Conservation (phyloP, 2,329 filamentous ascomycete genomes). For the Microcyclospora pomicola region DNA sequence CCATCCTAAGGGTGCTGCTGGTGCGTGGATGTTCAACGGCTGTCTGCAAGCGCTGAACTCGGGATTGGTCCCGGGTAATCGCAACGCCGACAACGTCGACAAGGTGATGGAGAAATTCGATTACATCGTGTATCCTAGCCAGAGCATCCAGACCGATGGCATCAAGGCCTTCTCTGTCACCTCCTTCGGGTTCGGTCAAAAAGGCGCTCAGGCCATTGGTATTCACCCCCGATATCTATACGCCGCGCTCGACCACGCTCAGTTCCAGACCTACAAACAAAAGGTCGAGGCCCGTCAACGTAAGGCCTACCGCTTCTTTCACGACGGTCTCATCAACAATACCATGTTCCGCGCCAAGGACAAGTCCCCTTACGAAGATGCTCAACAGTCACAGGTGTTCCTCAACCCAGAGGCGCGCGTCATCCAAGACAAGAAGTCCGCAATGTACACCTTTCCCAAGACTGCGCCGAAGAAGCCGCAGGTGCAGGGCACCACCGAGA, state of each 20-base stretch:
- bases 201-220: conserved; percentile 93
- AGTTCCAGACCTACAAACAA: conserved; percentile 66
- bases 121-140: conserved; percentile 92
- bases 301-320: conserved; percentile 98
- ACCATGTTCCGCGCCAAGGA: conserved; percentile 92
- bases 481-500: conserved; percentile 53
- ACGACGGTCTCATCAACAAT: conserved; percentile 97
- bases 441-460: conserved; percentile 58
- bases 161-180: conserved; percentile 98
- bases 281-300: conserved; percentile 92
- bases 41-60: conserved; percentile 89
- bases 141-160: conserved; percentile 90
- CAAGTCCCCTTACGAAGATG: conserved; percentile 77
- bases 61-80: conserved; percentile 89
- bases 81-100: conserved; percentile 96
- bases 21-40: conserved; percentile 99
- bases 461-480: conserved; percentile 52
- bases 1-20: conserved; percentile 96
- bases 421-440: conserved; percentile 69
- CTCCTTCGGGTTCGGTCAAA: conserved; percentile 98
- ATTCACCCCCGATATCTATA: conserved; percentile 94
- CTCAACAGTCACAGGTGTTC: conserved; percentile 75
- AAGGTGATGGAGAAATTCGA: conserved; percentile 95
- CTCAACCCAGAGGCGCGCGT: conserved; percentile 90
- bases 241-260: conserved; percentile 76